Percentiles rank a stretch among this genome's conserved stretches.
Conservation (phyloP, 495 filamentous ascomycete species). For the Hyaloscypha finlandica region DNA sequence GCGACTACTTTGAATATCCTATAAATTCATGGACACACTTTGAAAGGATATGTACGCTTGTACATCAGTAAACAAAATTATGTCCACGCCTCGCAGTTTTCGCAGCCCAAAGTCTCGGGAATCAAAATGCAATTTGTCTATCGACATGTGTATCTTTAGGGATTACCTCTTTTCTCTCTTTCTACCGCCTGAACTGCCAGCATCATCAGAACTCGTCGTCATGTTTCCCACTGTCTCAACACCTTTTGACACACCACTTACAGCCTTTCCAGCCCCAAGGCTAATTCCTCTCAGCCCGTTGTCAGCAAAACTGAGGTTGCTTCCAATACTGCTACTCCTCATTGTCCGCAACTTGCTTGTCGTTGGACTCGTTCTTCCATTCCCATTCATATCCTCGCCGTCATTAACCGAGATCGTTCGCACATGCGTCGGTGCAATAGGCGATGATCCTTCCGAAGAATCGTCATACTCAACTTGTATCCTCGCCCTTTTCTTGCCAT, state of each 20-base stretch:
- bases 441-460: slow-evolving; percentile 27
- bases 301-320: slow-evolving; percentile 29
- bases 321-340: slow-evolving; percentile 29
- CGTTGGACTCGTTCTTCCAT: slow-evolving; percentile 2
- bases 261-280: slow-evolving; percentile 26
- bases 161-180: slow-evolving; percentile 17
- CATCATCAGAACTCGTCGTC: slow-evolving; percentile 24
- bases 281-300: slow-evolving; percentile 25
- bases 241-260: slow-evolving; percentile 24
- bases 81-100: no score
- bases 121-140: neutral
- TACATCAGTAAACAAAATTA: neutral
- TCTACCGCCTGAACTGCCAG: slow-evolving; percentile 1
- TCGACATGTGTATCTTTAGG: neutral
- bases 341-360: slow-evolving; percentile 5
- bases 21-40: neutral
- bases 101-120: no score
- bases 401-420: neutral
- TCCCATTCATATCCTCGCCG: neutral
- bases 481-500: slow-evolving; percentile 16
- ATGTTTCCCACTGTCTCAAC: slow-evolving; percentile 25
- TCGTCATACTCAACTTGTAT: slow-evolving; percentile 21
- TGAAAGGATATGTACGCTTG: neutral
- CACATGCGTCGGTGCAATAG: slow-evolving; percentile 16
- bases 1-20: no score